Percentiles rank a stretch among this genome's conserved stretches.
Conservation (phyloP, 2,329 filamentous ascomycete species). For the Botrytis tulipae region DNA sequence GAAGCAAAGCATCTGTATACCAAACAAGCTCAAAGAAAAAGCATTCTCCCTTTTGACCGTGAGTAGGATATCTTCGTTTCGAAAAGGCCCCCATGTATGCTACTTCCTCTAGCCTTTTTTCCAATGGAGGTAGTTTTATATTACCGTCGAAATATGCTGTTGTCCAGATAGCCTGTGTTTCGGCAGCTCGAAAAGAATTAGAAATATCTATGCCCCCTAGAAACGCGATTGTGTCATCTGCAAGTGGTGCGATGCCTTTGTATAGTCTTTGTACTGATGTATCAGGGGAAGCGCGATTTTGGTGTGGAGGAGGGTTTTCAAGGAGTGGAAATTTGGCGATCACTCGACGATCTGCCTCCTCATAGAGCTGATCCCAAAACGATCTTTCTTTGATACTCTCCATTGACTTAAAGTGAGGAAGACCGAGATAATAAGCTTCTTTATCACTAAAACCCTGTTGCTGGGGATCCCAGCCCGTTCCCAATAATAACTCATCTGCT, state of each 20-base stretch:
- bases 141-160: slow-evolving; percentile 23
- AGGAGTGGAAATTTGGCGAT: slow-evolving; percentile 17
- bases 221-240: slow-evolving; percentile 19
- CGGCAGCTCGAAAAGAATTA: slow-evolving; percentile 18
- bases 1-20: slow-evolving; percentile 17
- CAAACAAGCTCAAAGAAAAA: slow-evolving; percentile 18
- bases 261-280: slow-evolving; percentile 22
- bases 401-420: background rate
- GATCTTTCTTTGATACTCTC: background rate
- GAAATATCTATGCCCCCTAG: slow-evolving; percentile 18
- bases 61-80: slow-evolving; percentile 17
- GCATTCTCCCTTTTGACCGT: slow-evolving; percentile 12
- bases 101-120: slow-evolving; percentile 17
- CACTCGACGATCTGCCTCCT: slow-evolving; percentile 18
- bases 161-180: slow-evolving; percentile 24
- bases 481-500: slow-evolving; percentile 3
- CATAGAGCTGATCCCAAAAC: slow-evolving; percentile 30
- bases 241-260: slow-evolving; percentile 20
- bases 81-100: slow-evolving; percentile 19
- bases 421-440: background rate
- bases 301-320: slow-evolving; percentile 16
- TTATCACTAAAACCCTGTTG: background rate
- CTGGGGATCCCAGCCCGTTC: background rate
- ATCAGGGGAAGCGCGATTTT: background rate
- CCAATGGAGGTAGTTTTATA: slow-evolving; percentile 1